Percentiles rank a stretch among this genome's conserved stretches.
phyloP scores from a whole-genome alignment of 1,284 basidiomycete genomes.

The Leccinum griseonigrum region DNA sequence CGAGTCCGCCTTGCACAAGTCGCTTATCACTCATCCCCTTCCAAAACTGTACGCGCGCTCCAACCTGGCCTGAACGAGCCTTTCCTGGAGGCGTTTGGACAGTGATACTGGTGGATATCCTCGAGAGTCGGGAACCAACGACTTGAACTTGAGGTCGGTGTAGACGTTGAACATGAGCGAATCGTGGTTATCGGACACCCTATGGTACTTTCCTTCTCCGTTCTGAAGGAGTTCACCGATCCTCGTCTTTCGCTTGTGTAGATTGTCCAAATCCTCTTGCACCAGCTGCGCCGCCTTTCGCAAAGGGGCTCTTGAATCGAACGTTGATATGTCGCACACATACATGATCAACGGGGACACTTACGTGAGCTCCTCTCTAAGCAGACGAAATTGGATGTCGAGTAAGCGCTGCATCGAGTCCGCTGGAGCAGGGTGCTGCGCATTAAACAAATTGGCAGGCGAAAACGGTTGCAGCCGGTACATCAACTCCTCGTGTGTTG shows the following conservation, averaged over 20 bases:
- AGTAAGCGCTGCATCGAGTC: slow-evolving; percentile 58
- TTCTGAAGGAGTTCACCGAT: slow-evolving; percentile 37
- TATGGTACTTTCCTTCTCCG: slow-evolving; percentile 47
- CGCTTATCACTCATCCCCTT: slow-evolving; percentile 49
- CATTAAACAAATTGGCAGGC: slow-evolving; percentile 53
- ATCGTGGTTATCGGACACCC: slow-evolving; percentile 37
- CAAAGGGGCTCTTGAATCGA: slow-evolving; percentile 44
- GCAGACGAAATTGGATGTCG: slow-evolving; percentile 68
- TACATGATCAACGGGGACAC: slow-evolving; percentile 18
- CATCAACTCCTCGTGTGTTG: slow-evolving; percentile 60
- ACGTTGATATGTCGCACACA: neutral
- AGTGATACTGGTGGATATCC: slow-evolving; percentile 46
- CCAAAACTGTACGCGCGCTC: slow-evolving; percentile 49
- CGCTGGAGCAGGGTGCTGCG: slow-evolving; percentile 56
- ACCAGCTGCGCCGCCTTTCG: slow-evolving; percentile 48
- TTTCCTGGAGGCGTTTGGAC: slow-evolving; percentile 53
- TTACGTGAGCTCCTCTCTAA: slow-evolving; percentile 67
- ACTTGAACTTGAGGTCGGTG: slow-evolving; percentile 43
- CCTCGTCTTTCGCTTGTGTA: slow-evolving; percentile 25
- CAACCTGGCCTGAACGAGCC: slow-evolving; percentile 38
- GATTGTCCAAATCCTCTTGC: slow-evolving; percentile 39
- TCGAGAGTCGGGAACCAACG: slow-evolving; percentile 42
- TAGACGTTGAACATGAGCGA: slow-evolving; percentile 57
- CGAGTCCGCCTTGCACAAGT: slow-evolving; percentile 53
- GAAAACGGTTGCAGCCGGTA: slow-evolving; percentile 48